Base-by-base conservation (phyloP, 2,329 filamentous ascomycete species). In the Colletotrichum sp. region DNA sequence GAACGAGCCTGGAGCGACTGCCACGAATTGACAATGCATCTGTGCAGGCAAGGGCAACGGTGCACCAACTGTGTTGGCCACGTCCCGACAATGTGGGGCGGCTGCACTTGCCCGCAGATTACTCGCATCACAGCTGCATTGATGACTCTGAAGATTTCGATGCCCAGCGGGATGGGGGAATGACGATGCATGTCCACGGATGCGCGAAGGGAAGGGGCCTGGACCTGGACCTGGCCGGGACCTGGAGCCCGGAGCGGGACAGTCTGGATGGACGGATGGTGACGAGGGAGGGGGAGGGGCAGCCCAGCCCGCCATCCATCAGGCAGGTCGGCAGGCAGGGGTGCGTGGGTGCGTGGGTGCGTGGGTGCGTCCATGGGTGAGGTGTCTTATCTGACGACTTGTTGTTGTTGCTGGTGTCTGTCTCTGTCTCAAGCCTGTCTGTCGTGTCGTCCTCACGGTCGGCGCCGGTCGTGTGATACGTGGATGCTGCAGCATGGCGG, bases 51-150 rank as follows among this genome's bases (percentile, higher is more conserved):
- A 34, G 43, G 21, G 38, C 8, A 27, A 4, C 65, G 31, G 57
- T 21, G 43, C 43, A 13, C 43, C 33, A 34, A 63, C 63, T 21
- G 43, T 47, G 43, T 21, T 72, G 69, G 64, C 43, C 18, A 51
- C 27, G 21, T 15, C 15, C 12, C 29, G 11, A 29, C 9, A 4
- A 18, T 33, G 47, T 58, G 66, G 70, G 55, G 66, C 47, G 21
- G 12, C 65, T 72, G 70, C 66, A 29, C 69, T 34, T 58, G 70
- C 66, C 70, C 47, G 63, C 33, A 36, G 58, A 72, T 59, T 64
- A 63, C 64, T 71, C 55, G 69, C 69, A 68, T 71, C 24, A 57
- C 54, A 47, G 68, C 21, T 62, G 69, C 69, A 69, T 59, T 58
- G 24, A 51, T 54, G 51, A 58, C 33, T 47, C 5, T 43, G 47